Evolutionary conservation across 306 rosid species (phyloP).

Genomic region (Oemleria cerasiformis): DNA sequence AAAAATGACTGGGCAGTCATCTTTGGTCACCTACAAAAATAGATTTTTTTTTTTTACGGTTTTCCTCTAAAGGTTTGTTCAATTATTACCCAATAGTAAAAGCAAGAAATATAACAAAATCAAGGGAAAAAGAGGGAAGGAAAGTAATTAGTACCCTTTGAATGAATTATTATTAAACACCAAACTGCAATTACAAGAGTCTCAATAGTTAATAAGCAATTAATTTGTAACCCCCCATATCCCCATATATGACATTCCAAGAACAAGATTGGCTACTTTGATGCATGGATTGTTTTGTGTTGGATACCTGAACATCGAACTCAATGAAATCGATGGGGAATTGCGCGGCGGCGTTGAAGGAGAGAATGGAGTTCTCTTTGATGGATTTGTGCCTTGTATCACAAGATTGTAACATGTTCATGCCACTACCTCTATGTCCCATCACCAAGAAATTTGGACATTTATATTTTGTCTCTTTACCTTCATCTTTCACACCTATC

Average conservation of each 20-base stretch:
- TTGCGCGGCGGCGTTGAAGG: constrained; percentile 57
- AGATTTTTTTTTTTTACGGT: background rate
- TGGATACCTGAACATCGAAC: constrained; percentile 77
- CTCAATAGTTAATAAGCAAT: background rate
- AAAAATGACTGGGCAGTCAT: constrained; percentile 79
- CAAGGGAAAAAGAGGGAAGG: constrained; percentile 9
- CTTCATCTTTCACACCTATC: background rate
- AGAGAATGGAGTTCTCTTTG: constrained; percentile 68
- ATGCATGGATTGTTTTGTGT: background rate
- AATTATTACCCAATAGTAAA: constrained; percentile 12
- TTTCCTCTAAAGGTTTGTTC: constrained; percentile 17
- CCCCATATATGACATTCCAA: background rate
- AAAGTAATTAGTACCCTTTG: background rate
- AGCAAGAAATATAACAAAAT: background rate
- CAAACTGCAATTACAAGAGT: background rate
- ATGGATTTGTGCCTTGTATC: constrained; percentile 55
- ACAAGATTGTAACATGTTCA: constrained; percentile 64
- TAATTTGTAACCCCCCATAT: background rate
- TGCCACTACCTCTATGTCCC: constrained; percentile 81
- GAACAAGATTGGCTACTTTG: background rate
- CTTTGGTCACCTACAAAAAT: constrained; percentile 80
- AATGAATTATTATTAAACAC: background rate
- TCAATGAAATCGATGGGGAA: constrained; percentile 67
- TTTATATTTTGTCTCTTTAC: constrained; percentile 8
- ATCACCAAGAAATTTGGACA: constrained; percentile 48